Conservation (phyloP, 2,329 filamentous ascomycete genomes). For the Boeremia lycopersici region DNA sequence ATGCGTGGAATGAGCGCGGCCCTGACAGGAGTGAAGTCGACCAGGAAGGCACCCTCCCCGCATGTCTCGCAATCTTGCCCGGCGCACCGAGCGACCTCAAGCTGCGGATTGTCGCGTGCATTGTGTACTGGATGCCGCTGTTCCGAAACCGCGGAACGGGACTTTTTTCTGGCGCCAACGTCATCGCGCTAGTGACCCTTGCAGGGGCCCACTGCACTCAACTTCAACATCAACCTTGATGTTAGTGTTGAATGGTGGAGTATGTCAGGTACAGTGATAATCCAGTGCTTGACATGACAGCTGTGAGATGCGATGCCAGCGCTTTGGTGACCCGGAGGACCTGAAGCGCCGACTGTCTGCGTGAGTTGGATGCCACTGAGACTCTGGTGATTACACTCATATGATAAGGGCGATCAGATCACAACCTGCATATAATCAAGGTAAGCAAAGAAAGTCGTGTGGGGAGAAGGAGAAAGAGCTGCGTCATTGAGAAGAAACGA, state of each 20-base stretch:
- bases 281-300: no score
- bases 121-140: conserved; percentile 14
- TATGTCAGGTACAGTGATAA: no score
- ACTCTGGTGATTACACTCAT: no score
- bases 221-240: background rate
- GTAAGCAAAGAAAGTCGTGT: no score
- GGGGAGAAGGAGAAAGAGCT: no score
- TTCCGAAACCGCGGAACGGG: conserved; percentile 16
- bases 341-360: no score
- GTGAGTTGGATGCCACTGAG: no score
- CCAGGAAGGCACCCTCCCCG: conserved; percentile 1
- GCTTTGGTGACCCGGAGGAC: no score
- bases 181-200: conserved; percentile 13
- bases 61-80: conserved; percentile 14
- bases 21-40: conserved; percentile 23
- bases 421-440: no score
- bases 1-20: conserved; percentile 38
- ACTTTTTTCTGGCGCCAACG: conserved; percentile 17
- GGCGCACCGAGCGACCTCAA: conserved; percentile 16
- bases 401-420: no score
- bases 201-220: background rate
- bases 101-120: conserved; percentile 20
- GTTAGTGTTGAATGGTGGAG: background rate
- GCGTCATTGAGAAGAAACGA: no score
- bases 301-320: no score